phyloP scores from a whole-genome alignment of 192 early-diverging fungal species.

The Umbelopsis ramanniana region DNA sequence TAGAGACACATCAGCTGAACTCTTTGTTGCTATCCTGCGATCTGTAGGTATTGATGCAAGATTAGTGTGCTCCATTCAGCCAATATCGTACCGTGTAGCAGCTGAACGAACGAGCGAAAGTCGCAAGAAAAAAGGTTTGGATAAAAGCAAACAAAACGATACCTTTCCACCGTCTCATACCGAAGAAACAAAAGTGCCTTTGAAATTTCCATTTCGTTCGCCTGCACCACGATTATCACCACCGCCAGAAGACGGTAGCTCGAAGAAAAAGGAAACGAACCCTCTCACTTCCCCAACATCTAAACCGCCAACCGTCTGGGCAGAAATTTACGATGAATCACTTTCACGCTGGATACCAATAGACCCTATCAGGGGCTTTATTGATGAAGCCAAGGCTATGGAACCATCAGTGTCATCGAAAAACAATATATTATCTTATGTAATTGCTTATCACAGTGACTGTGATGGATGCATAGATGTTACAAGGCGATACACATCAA shows the following conservation, averaged over 20 bases:
- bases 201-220: constrained; percentile 23
- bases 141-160: background rate
- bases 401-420: constrained; percentile 51
- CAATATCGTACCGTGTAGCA: constrained; percentile 62
- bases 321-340: constrained; percentile 59
- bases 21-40: constrained; percentile 54
- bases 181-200: constrained; percentile 32
- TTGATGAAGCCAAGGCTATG: constrained; percentile 58
- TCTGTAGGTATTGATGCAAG: constrained; percentile 57
- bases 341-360: constrained; percentile 66
- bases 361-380: constrained; percentile 57
- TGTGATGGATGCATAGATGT: constrained; percentile 61
- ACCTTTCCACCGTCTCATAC: constrained; percentile 24
- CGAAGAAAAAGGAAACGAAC: constrained; percentile 1
- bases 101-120: constrained; percentile 27
- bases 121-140: constrained; percentile 7
- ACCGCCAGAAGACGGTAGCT: constrained; percentile 6
- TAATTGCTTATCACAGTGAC: constrained; percentile 64
- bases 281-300: background rate
- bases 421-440: constrained; percentile 60
- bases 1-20: constrained; percentile 50
- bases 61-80: constrained; percentile 68
- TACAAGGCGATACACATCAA: constrained; percentile 65
- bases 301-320: constrained; percentile 66
- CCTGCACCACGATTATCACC: constrained; percentile 13